Conservation (phyloP, 306 rosid species). For the Gynostemma pentaphyllum region DNA sequence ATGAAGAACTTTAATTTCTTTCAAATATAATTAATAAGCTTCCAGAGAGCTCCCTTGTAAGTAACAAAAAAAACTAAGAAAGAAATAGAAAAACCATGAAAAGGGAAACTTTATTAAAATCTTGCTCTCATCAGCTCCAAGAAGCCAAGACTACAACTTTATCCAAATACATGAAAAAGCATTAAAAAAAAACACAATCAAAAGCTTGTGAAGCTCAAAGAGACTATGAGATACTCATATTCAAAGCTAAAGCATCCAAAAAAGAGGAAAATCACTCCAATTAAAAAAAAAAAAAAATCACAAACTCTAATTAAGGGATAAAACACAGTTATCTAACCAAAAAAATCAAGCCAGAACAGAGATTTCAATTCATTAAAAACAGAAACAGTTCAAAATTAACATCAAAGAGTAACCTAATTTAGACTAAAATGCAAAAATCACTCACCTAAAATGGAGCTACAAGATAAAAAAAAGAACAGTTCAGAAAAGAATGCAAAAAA, state of each 20-base stretch:
- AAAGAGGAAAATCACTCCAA: not conserved
- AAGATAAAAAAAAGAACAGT: not conserved
- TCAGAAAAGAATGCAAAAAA: not conserved
- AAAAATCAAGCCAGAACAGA: not conserved
- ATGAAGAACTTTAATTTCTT: no score
- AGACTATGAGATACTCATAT: slow-evolving; percentile 2
- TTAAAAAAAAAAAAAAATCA: not conserved
- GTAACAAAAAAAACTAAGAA: no score
- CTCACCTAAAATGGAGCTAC: not conserved
- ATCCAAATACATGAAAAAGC: not conserved
- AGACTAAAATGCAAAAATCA: not conserved
- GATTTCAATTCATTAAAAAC: not conserved
- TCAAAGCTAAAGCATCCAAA: not conserved
- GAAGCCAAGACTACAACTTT: not conserved
- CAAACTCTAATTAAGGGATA: not conserved
- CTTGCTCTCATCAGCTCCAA: not conserved
- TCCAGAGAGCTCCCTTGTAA: no score
- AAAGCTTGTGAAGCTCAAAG: not conserved
- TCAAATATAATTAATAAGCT: no score
- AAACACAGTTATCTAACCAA: not conserved
- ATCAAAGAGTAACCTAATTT: not conserved
- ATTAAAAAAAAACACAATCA: not conserved
- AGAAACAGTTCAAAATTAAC: not conserved
- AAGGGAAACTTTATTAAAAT: not conserved
- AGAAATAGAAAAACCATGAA: not conserved